These are phyloP conservation scores for Colletotrichum sp. DNA, from an alignment of 2,329 filamentous ascomycete species.

Conservation along the genomic window DNA sequence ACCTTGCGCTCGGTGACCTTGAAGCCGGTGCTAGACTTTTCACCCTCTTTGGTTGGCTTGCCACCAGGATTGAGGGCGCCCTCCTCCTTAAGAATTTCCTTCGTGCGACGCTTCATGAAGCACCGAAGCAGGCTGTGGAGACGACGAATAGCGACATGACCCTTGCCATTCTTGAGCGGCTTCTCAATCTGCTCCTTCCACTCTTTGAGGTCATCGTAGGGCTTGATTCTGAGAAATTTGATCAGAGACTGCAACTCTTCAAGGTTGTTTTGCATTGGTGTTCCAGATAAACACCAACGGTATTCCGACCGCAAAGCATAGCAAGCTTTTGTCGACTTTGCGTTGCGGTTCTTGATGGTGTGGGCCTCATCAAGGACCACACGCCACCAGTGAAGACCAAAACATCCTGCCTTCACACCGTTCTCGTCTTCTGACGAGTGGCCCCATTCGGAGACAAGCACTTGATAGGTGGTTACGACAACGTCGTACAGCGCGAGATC, in stretches of 20 bases:
- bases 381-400: constrained; percentile 93
- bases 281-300: constrained; percentile 95
- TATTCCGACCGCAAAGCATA: constrained; percentile 86
- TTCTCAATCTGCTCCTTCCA: constrained; percentile 93
- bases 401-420: constrained; percentile 78
- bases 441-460: constrained; percentile 88
- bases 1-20: constrained; percentile 92
- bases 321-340: constrained; percentile 92
- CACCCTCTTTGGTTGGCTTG: constrained; percentile 53
- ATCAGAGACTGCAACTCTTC: constrained; percentile 95
- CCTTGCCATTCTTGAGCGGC: constrained; percentile 89
- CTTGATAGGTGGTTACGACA: constrained; percentile 96
- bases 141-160: constrained; percentile 85
- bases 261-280: constrained; percentile 97
- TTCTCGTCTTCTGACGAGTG: constrained; percentile 66
- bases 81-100: constrained; percentile 91
- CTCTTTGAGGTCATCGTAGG: constrained; percentile 82
- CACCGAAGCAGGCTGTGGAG: constrained; percentile 85
- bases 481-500: constrained; percentile 89
- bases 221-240: constrained; percentile 89
- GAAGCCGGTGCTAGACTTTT: constrained; percentile 70
- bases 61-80: constrained; percentile 81
- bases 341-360: constrained; percentile 97
- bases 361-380: constrained; percentile 96
- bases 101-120: constrained; percentile 99